Evolutionary conservation across 106 monocot species (phyloP).

Genomic region (Vanilla planifolia): DNA sequence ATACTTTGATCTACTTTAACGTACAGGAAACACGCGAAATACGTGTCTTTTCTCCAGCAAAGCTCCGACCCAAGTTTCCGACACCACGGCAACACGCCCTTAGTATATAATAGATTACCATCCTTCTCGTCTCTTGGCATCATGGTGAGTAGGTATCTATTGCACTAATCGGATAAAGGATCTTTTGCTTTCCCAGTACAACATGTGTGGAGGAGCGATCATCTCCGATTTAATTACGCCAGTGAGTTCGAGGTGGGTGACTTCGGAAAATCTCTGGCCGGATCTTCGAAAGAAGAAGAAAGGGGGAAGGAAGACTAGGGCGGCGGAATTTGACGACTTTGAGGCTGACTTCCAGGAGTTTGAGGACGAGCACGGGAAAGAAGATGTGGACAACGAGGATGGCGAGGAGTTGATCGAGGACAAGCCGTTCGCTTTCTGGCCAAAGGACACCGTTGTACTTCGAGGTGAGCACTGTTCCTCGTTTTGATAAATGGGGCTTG

Average conservation of each 20-base stretch:
- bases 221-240: conserved; percentile 17
- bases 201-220: conserved; percentile 25
- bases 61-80: too few species aligned
- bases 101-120: too few species aligned
- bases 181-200: background rate
- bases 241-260: conserved; percentile 15
- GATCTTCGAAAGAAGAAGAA: conserved; percentile 21
- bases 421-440: conserved; percentile 14
- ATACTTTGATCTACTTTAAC: too few species aligned
- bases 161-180: background rate
- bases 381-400: conserved; percentile 7
- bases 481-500: too few species aligned
- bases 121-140: too few species aligned
- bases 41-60: too few species aligned
- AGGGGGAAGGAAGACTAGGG: background rate
- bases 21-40: too few species aligned
- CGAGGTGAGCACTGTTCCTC: conserved; percentile 6
- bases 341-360: conserved; percentile 29
- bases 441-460: background rate
- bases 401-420: conserved; percentile 16
- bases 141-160: too few species aligned
- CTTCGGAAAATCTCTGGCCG: conserved; percentile 35
- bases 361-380: conserved; percentile 33
- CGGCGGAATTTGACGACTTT: conserved; percentile 22
- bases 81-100: too few species aligned